Evolutionary conservation across 371 early-diverging fungal genomes (phyloP), one percentile per base, ranked within the genome.

Genomic region (Mortierella sp.): DNA sequence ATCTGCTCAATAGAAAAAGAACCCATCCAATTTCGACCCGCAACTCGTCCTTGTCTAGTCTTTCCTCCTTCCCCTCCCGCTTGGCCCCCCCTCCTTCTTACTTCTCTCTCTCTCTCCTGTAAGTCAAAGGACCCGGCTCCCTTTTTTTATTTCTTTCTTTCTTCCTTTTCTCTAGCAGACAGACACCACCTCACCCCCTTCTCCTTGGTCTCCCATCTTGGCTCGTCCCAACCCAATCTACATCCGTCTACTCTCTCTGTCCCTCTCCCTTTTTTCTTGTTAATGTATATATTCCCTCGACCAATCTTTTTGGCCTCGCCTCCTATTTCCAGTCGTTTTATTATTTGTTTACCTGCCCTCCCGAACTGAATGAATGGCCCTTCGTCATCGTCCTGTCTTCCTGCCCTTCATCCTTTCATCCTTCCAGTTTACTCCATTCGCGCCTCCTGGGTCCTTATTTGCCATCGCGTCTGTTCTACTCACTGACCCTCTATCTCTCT

Each of bases 1-100:
- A 75, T 75, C 75, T 75, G 80, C 75, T 71, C 51, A 75, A 79
- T 79, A 79, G 80, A 79, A 70, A 41, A 79, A 79, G 80, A 80
- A 75, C 75, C 68, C 80, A 49, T 72, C 74, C 74, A 35, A 11
- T 44, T 65, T 65, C 38, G 65, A 65, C 65, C 65, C 65, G 65
- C 38, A 65, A 32, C 65, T 38, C 32, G 38, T 29, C 68, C 43
- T 32, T 32, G 60, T 60, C 60, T 60, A 60, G 60, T 60, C 74
- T 71, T 29, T 41, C 32, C 27, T 71, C 71, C 71, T 12, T 56
- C 38, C 21, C 46, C 41, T 55, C 35, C 10, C 56, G n/a, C 27
- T 56, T 44, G 32, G 32, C 16, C 32, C 14, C 35, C 65, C 58
- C 43, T 51, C 14, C 35, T 55, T 49, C 43, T 51, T 46, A n/a